Conservation (phyloP, 139 green algal genomes). For the Auxenochlorella pyrenoidosa region DNA sequence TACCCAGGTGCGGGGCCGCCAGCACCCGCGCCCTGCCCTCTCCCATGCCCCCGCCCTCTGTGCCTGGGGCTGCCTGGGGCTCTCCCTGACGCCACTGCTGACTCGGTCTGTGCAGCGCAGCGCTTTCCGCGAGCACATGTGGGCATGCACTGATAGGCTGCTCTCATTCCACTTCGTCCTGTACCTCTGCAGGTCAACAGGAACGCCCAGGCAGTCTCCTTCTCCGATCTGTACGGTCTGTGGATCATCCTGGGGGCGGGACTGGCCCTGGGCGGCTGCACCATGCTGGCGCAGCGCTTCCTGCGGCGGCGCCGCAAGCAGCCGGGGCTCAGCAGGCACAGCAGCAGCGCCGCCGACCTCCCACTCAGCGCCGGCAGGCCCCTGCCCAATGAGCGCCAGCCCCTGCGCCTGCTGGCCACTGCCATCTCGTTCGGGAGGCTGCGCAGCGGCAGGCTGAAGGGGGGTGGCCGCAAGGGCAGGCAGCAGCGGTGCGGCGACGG, state of each 20-base stretch:
- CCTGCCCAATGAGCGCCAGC: neutral
- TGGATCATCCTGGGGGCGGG: neutral
- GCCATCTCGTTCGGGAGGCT: neutral
- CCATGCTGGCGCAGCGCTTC: neutral
- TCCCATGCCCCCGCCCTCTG: too few species aligned
- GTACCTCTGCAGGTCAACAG: neutral
- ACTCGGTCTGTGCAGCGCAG: too few species aligned
- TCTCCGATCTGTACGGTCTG: neutral
- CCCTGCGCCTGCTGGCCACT: neutral
- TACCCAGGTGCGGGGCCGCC: too few species aligned
- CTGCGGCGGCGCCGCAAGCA: slow-evolving; percentile 1
- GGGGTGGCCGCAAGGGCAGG: neutral
- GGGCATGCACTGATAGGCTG: too few species aligned
- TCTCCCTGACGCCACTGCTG: too few species aligned
- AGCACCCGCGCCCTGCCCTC: too few species aligned
- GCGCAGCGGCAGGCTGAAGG: neutral
- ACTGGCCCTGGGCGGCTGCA: neutral
- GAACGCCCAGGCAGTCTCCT: neutral
- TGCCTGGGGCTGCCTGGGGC: too few species aligned
- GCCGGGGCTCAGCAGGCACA: neutral
- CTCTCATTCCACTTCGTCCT: too few species aligned
- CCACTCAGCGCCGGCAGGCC: neutral
- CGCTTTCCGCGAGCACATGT: too few species aligned
- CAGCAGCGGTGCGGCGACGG: neutral
- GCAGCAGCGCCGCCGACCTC: neutral